Evolutionary conservation across 2,329 filamentous ascomycete species (phyloP), one percentile per base, ranked within the genome.

Genomic region (Aspergillus sp.): DNA sequence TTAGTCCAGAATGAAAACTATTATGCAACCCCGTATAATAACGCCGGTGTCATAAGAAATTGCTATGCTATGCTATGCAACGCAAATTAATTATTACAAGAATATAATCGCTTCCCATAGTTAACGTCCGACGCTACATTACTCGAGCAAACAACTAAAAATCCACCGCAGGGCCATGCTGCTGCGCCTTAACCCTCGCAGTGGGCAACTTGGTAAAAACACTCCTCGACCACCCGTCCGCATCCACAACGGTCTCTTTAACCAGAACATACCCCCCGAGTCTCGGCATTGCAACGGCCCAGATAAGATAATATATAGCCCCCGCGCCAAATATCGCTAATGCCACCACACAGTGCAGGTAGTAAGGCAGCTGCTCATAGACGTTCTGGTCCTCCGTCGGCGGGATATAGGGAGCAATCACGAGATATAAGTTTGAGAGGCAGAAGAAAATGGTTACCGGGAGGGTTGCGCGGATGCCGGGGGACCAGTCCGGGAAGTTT

Each of bases 201-300:
- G 67, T 37, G 7, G 82, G 80, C 60, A 76, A 69, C 57, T 69
- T 77, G 2, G 77, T 71, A 65, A 87, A 86, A 2, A 82, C 77
- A 54, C 75, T 84, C 33, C 82, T 76, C 63, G 85, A 84, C 86
- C 86, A 88, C 2, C 86, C 85, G 68, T 88, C 86, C 43, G 83
- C 78, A 59, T 85, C 82, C 7, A 87, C 70, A 2, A 79, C 69
- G 0, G 75, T 78, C 70, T 86, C 81, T 56, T 82, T 79, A 2
- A 84, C 77, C 9, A 89, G 76, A 64, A 83, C 77, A 65, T 89
- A 78, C 15, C 66, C 62, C 14, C 73, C 73, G 24, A 72, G 49
- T 51, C 75, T 73, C 1, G 81, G 81, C 58, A 82, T 58, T 6
- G 82, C 49, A 8, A 80, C 68, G 1, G 80, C 79, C 81, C 81